Conservation (phyloP, 2,329 filamentous ascomycete genomes). For the Venturia carpophila region DNA sequence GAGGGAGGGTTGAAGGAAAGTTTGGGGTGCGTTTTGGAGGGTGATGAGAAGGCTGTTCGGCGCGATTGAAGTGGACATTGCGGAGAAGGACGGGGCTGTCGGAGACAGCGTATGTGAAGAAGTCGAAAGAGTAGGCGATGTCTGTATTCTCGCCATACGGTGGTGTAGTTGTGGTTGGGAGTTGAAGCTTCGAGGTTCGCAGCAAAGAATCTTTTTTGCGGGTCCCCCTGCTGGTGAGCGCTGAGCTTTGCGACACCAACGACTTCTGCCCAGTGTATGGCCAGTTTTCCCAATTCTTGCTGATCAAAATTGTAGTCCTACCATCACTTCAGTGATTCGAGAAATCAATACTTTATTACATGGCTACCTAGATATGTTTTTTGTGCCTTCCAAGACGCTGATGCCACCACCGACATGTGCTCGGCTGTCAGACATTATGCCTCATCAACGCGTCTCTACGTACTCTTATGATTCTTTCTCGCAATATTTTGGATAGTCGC, state of each 20-base stretch:
- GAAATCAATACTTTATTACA: background rate
- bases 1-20: slow-evolving; percentile 66
- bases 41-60: slow-evolving; percentile 23
- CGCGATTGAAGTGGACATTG: slow-evolving; percentile 26
- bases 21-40: slow-evolving; percentile 57
- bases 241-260: background rate
- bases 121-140: slow-evolving; percentile 33
- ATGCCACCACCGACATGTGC: no score
- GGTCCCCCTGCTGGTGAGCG: background rate
- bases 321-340: no score
- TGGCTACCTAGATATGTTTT: no score
- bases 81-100: slow-evolving; percentile 22
- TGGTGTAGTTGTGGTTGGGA: background rate
- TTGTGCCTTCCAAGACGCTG: no score
- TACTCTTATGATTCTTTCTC: no score
- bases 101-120: slow-evolving; percentile 35
- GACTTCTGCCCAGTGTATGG: background rate
- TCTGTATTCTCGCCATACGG: slow-evolving; percentile 11
- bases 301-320: no score
- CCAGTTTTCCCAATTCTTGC: background rate
- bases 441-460: no score
- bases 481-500: no score
- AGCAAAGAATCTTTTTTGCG: slow-evolving; percentile 7
- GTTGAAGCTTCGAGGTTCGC: background rate
- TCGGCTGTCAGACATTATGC: no score